Base-by-base conservation (phyloP, 345 rosid species). In the Pelargonium nanum region DNA sequence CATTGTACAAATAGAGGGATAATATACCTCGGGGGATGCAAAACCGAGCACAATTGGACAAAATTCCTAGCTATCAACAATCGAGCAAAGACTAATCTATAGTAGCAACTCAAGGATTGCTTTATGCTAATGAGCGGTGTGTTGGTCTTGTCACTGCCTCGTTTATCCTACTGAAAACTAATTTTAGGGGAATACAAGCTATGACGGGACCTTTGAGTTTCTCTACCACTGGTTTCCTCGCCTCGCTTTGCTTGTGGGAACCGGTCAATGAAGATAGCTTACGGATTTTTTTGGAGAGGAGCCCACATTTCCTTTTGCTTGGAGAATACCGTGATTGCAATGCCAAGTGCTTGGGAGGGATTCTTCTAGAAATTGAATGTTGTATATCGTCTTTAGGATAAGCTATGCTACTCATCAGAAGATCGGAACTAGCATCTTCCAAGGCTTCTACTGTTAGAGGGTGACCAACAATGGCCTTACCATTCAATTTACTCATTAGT, bases 111-210 rank as follows among this genome's bases (percentile, higher is more conserved):
- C 70, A 81, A 51, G 69, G 24, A 62, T 65, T 73, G 69, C 45
- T 53, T 23, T 72, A 50, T 58, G 77, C 60, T 54, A 65, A 59
- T 62, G 76, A 19, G 16, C 77, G 73, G 23, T 67, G 70, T 23
- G 75, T 61, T 26, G 74, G 76, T 64, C 89, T 62, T 20, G 64
- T 94, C 80, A 90, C 68, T 22, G 90, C 93, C 77, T 94, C 85
- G 4, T 71, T 80, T 71, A 94, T 83, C 80, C 99, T 75, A 73
- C 96, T 90, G 77, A 90, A 90, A n/a, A 88, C 95, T 75, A 94
- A 45, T 75, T 83, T 88, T 61, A 94, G 69, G 13, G 99, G 99
- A 64, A 94, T 72, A 71, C 96, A 94, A 26, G 95, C 78, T 48
- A 94, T 66, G 19, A 81, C 95, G 9, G 89, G 78, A 66, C 79